Base-by-base conservation (phyloP, 768 basidiomycete species). In the Tephrocybe sp. region DNA sequence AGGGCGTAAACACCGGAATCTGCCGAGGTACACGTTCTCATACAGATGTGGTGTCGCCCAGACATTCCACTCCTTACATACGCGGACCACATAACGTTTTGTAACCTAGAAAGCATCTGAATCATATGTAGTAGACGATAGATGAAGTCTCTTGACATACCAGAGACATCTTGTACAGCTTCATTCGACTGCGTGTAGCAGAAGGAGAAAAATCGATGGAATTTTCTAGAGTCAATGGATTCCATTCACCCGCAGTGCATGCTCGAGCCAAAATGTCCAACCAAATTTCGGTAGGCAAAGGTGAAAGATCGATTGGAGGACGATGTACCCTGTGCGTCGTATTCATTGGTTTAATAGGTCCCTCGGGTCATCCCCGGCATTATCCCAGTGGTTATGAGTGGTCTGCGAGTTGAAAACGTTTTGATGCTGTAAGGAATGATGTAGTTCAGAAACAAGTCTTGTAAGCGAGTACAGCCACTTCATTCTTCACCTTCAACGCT, bases 201-300 rank as follows among this genome's bases (percentile, higher is more conserved):
- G 51, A 45, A 38, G 54, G 30, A 14, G 55, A 48, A 41, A 58
- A 50, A 31, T 55, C 48, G 32, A 53, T 33, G 38, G 30, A 44
- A 22, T 39, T 40, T 17, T 63, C 58, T 39, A 63, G 54, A 11
- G 56, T 35, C 23, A 44, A 55, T 3, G 63, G 60, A 5, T 58
- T 62, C 56, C 51, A 60, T 10, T 65, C 62, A 12, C 51, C 51
- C 30, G 51, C 51, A 42, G 34, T 23, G 19, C 51, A 52, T 19
- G 67, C 70, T 22, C 55, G 45, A 22, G 58, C 60, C 16, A 69
- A 46, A 16, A 69, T 64, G 1, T 54, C 44, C 4, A 53, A 35
- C 62, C 67, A 65, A 16, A 69, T 33, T 48, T 71, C 68, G 20
- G 62, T 52, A 8, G 70, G 68, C 10, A 71, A 45, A 19, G 56